Base-by-base conservation (phyloP, 805 yeast species). In the Lipomyces oligophaga region DNA sequence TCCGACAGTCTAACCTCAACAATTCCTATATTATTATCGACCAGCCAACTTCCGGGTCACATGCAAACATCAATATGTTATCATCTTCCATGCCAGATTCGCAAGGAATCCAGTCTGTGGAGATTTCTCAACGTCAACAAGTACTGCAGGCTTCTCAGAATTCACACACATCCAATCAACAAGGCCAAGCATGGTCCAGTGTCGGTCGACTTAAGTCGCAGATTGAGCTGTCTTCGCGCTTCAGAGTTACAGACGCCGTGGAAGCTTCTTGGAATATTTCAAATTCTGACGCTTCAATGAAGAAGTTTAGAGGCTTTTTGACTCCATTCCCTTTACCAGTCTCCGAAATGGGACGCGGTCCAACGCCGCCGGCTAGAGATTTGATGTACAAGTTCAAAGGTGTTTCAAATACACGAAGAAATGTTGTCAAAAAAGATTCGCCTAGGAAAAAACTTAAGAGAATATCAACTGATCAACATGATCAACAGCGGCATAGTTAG, bases 101-200 rank as follows among this genome's bases (percentile, higher is more conserved):
- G 30, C 30, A 10, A 26, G 30, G 13, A 26, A 10, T 13, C 11
- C 30, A 26, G 11, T 26, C 13, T 10, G 13, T 8, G 30, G 13
- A 8, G 8, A 26, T 26, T 8, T 26, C 30, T 26, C 30, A 8
- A 26, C 11, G 8, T n/a, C 38, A 2, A 15, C 19, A 13, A 34
- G 24, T 26, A 26, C 30, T 13, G 8, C 11, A 8, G 30, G 8
- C 30, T n/a, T n/a, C n/a, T n/a, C n/a, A n/a, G n/a, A n/a, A n/a
- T n/a, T n/a, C n/a, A n/a, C n/a, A n/a, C n/a, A n/a, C n/a, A n/a
- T n/a, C n/a, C n/a, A n/a, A n/a, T n/a, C n/a, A n/a, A n/a, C n/a
- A n/a, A 26, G 13, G 13, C 11, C 30, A n/a, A 16, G 52, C 43
- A 11, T 49, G 53, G 53, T 49, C 53, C 3, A 49, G 53, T 32